Evolutionary conservation across 805 yeast genomes (phyloP), one percentile per base, ranked within the genome.

Genomic region (Zygoascus bituminiphila): DNA sequence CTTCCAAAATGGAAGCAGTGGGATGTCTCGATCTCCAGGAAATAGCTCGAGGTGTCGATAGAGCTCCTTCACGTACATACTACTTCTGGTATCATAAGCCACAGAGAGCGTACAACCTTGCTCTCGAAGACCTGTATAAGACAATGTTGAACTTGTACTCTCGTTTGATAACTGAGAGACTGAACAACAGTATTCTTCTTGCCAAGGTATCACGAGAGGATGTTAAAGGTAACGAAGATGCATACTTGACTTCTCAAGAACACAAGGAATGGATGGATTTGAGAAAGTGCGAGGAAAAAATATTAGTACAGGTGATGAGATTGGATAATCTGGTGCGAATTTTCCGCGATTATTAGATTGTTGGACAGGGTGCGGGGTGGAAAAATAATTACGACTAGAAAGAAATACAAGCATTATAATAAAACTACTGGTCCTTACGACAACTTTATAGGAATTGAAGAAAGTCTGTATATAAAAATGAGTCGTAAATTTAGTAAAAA

Each of bases 11-110:
- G 47, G 75, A 85, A 23, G 77, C 75, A 46, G 73, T 79, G 54
- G 88, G 89, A 52, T 75, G 85, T 17, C 69, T 89, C 17, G 96
- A 91, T 61, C 75, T 89, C 33, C 98, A 91, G 66, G 98, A 93
- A 67, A 84, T 93, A 24, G 97, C 98, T 10, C 78, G 91, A 58
- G 83, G 95, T 7, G 82, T 80, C 21, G 98, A 93, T 63, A 75
- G 98, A 56, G 89, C 95, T 2, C 95, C 97, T 0, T 80, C 86
- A 37, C 79, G 95, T 56, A 83, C 97, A 1, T 83, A 85, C 24
- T 93, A 79, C 62, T 73, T 89, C 29, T 93, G 88, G 73, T 76
- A 88, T 59, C 83, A 79, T 56, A 79, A 78, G 31, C 75, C 78
- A n/a, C 63, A 59, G 15, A 74, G 75, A 50, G 74, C 79, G 2